Evolutionary conservation across 2,329 filamentous ascomycete species (phyloP), one percentile per base, ranked within the genome.

Genomic region (Harringtonia aguacate): DNA sequence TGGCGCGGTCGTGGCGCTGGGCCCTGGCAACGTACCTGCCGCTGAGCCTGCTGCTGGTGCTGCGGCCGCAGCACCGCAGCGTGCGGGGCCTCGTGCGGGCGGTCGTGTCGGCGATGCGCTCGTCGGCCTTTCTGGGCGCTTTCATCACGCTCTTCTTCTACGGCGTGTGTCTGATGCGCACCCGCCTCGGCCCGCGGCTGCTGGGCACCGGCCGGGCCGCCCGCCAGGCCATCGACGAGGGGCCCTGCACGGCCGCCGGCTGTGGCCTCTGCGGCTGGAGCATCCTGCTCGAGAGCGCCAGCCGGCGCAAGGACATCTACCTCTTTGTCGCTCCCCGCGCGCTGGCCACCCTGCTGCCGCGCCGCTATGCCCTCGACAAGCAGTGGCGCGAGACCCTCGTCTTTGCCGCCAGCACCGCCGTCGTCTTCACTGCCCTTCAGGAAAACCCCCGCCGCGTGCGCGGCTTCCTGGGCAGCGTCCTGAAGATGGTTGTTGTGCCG

Each of bases 111-210:
- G 78, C 84, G 2, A 62, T 72, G 10, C 76, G 82, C 28, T 89
- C 84, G 6, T 88, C 86, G 0, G 72, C 81, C 1, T 92, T 94
- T 58, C 71, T 94, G 2, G 85, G 79, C 4, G 66, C 78, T 0
- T 94, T 90, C 60, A 83, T 94, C 51, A 69, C 77, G 1, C 65
- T 88, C 12, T 92, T 90, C 59, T 94, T 89, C 65, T 94, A 94
- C 58, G 80, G 83, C 24, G 83, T 94, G 4, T 94, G 87, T 57
- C 75, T 94, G 0, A 70, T 78, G 7, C 76, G 87, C 36, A 88
- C 81, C 2, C 73, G 84, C 12, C 48, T 92, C 8, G 86, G 86
- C 0, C 87, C 87, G 0, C 73, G 59, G 29, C 20, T 90, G 13
- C 64, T 89, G 21, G 73, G 77, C n/a, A 66, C 58, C 17, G 70